Conservation (phyloP, 768 basidiomycete genomes). For the Lanmaoa pseudosensibilis region DNA sequence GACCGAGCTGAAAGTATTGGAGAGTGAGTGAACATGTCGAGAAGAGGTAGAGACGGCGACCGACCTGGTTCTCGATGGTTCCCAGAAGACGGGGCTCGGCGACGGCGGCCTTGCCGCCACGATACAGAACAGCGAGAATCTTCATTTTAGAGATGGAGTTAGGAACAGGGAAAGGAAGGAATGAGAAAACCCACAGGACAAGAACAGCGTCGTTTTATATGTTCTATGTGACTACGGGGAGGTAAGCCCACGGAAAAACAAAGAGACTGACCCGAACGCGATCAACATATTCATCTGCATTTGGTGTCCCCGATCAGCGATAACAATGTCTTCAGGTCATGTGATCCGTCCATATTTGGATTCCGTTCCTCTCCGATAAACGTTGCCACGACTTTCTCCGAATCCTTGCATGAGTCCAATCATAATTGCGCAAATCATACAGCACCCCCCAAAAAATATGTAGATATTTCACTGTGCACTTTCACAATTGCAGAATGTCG, state of each 20-base stretch:
- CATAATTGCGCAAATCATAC: too few species aligned
- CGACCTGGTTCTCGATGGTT: slow-evolving; percentile 76
- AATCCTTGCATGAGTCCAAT: too few species aligned
- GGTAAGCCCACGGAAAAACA: neutral
- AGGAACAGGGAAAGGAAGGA: neutral
- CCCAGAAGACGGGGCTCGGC: slow-evolving; percentile 75
- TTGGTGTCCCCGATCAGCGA: too few species aligned
- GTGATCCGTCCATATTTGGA: neutral
- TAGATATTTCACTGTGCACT: too few species aligned
- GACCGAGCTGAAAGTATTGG: slow-evolving; percentile 53
- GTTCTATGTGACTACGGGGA: neutral
- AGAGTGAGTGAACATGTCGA: neutral
- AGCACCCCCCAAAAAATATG: too few species aligned
- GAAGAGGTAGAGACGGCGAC: neutral
- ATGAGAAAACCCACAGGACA: neutral
- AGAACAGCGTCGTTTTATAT: neutral
- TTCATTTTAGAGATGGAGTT: slow-evolving; percentile 2
- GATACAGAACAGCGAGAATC: slow-evolving; percentile 70
- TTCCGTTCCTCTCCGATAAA: slow-evolving; percentile 7
- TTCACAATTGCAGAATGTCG: too few species aligned
- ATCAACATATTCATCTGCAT: neutral
- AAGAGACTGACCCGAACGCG: neutral
- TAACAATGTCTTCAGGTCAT: neutral
- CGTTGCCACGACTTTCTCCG: neutral
- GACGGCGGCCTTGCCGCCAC: slow-evolving; percentile 60